Percentiles rank a stretch among this genome's conserved stretches.
These are phyloP conservation scores for Acacia acuminata DNA, from an alignment of 306 rosid genomes.

Conservation along the genomic window DNA sequence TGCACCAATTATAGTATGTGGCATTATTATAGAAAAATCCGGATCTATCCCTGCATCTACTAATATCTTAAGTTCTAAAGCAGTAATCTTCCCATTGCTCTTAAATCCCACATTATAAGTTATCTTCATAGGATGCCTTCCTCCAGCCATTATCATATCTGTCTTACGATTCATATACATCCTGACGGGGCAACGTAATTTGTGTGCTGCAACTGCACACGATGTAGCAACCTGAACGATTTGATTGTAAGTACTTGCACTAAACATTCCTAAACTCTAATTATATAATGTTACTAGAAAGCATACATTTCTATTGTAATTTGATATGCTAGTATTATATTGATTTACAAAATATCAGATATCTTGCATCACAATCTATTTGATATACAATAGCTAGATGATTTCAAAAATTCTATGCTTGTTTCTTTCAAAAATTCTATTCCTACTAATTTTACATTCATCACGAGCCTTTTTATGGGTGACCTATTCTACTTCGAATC, in stretches of 20 bases:
- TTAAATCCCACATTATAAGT: constrained; percentile 78
- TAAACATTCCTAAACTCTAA: no score
- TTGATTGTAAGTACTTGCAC: constrained; percentile 18
- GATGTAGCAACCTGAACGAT: constrained; percentile 71
- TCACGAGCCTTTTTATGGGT: no score
- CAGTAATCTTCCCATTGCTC: constrained; percentile 82
- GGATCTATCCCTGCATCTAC: constrained; percentile 69
- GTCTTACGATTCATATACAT: constrained; percentile 75
- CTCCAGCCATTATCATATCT: constrained; percentile 94
- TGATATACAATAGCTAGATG: no score
- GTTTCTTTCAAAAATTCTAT: no score
- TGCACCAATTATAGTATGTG: constrained; percentile 39
- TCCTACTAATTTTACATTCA: no score
- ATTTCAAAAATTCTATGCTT: no score
- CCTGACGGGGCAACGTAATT: constrained; percentile 76
- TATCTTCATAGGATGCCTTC: constrained; percentile 94
- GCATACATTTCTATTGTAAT: no score
- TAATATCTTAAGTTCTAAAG: constrained; percentile 66
- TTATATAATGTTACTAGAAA: no score
- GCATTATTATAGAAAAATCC: constrained; percentile 60
- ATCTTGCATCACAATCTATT: no score
- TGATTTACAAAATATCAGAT: no score
- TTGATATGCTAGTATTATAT: no score
- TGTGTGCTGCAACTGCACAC: constrained; percentile 91
- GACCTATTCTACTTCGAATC: no score